Base-by-base conservation (phyloP, 306 rosid genomes). In the Trifolium subterraneum region DNA sequence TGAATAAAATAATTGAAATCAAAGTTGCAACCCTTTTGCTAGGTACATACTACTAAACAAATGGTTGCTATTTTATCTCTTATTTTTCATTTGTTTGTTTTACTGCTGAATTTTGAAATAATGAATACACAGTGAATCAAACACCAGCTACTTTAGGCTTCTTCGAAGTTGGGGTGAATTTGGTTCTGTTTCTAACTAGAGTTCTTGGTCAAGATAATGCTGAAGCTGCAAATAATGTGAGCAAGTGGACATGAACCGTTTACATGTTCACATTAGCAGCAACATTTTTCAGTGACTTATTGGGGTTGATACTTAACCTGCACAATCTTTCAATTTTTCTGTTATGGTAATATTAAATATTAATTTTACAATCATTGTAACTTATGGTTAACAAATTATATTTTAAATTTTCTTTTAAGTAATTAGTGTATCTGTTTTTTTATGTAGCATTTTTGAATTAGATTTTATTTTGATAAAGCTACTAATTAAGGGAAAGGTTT, bases 211-310 rank as follows among this genome's bases (percentile, higher is more conserved):
- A 84, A 86, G 68, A 69, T 73, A 88, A 73, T 64, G 90, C 90
- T 13, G 48, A 42, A 15, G 93, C 93, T 58, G 93, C 93, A 9
- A 86, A 88, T 22, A 83, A 74, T 72, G 90, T 88, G 0, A 86
- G 93, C 88, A 80, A 75, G 33, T 88, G 93, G 90, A 88, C 90
- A 7, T 90, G 93, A 74, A 88, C 93, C 2, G 93, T 88, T 60
- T 86, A 88, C 14, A 60, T 84, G 70, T 88, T 81, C 79, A 86
- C 90, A 10, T 71, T 88, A n/a, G 54, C 84, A 3, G 93, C 85
- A 15, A 90, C 93, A 14, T 86, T 86, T 63, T 85, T 88, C 19
- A 86, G 90, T 44, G 93, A 88, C 61, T 14, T 88, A 88, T 15
- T 86, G 84, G 93, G 93, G 93, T 50, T 85, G 90, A 14, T 88